Evolutionary conservation across 1,139 yeast species (phyloP), one percentile per base, ranked within the genome.

Genomic region (Nakaseomyces sp.): DNA sequence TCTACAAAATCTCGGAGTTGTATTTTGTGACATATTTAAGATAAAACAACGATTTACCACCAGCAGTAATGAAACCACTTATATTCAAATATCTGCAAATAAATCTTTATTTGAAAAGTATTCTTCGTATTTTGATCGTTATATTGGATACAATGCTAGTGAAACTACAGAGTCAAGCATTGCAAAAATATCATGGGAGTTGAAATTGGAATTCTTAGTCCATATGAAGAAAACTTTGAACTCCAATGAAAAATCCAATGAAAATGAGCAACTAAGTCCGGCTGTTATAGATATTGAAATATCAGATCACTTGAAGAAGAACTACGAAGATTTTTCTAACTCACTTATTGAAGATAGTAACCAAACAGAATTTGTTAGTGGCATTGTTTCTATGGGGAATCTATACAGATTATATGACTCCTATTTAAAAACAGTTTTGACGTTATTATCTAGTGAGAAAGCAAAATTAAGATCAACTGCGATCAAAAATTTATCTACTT

Each of bases 401-500:
- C 18, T 35, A 22, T 35, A 35, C 12, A 8, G 38, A 2, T 62
- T 74, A 2, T 79, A 78, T 53, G 81, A 78, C n/a, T 65, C 66
- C 3, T 76, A 81, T 45, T 52, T 83, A 39, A 64, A 64, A 18
- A 61, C 77, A 12, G 61, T 85, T 3, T 54, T 81, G 13, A 63
- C 61, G 1, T 45, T 58, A 15, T 41, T 63, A 18, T 52, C 52
- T n/a, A 53, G 53, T 31, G 57, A 57, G 1, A 80, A 78, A 51
- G 72, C 77, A 20, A 83, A 79, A 50, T 65, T 81, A 1, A 74
- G 83, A 54, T 72, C 85, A 0, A 76, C 78, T 44, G 85, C 89
- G 0, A 69, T 85, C 24, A 77, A 78, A 47, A 72, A 78, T 36
- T 61, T 86, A 19, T 68, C 79, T 0, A 54, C 65, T 28, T 53